These are phyloP conservation scores for Rhizophora mangle DNA, from an alignment of 345 rosid genomes.

Conservation along the genomic window DNA sequence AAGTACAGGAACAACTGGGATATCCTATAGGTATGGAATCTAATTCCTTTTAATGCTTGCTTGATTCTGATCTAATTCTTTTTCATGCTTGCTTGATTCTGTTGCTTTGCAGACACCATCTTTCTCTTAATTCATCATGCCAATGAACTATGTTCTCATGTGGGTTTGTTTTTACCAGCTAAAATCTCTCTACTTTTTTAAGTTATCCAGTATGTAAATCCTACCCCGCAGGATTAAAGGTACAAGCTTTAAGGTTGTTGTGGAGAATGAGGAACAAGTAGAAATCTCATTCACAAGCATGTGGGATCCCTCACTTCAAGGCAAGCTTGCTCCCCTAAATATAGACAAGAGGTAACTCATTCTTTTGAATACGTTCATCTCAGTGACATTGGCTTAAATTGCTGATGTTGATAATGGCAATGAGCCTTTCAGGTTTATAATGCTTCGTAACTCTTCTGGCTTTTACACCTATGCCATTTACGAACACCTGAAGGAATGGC, in stretches of 20 bases:
- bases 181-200: too few species aligned
- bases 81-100: not conserved
- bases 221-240: conserved; percentile 21
- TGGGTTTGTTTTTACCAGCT: not conserved
- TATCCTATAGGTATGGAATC: conserved; percentile 7
- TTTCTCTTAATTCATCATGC: too few species aligned
- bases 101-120: too few species aligned
- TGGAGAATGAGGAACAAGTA: conserved; percentile 27
- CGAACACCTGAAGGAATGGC: conserved; percentile 74
- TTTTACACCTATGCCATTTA: conserved; percentile 78
- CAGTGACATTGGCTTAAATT: not conserved
- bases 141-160: not conserved
- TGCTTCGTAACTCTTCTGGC: conserved; percentile 73
- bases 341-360: conserved; percentile 24
- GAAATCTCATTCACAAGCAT: conserved; percentile 25
- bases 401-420: not conserved
- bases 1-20: conserved; percentile 35
- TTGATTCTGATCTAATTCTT: not conserved
- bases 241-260: conserved; percentile 16
- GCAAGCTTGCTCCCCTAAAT: conserved; percentile 20
- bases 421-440: conserved; percentile 50
- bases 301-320: conserved; percentile 31
- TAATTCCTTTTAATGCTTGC: not conserved
- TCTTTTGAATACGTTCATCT: not conserved
- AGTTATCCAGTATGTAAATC: not conserved